Evolutionary conservation across 2,329 filamentous ascomycete species (phyloP).

Genomic region (Catunica adiposa): DNA sequence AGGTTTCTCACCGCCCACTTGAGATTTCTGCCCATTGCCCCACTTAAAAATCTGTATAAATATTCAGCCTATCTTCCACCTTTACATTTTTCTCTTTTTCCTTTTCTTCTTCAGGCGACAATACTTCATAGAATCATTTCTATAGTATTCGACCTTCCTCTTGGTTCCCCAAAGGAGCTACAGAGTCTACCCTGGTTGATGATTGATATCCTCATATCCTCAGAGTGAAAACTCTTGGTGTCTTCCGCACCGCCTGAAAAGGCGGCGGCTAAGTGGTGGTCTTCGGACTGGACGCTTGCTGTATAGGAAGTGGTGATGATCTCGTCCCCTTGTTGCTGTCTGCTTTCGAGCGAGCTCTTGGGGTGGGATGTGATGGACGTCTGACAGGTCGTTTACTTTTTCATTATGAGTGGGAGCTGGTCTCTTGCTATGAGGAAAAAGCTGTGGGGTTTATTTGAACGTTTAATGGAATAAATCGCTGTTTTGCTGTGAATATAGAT

Average conservation of each 20-base stretch:
- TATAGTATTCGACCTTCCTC: constrained; percentile 87
- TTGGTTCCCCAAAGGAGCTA: constrained; percentile 86
- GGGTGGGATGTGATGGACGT: constrained; percentile 78
- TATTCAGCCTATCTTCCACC: not conserved
- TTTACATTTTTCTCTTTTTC: not conserved
- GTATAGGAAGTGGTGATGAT: constrained; percentile 92
- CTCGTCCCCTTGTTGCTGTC: constrained; percentile 57
- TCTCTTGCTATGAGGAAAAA: constrained; percentile 36
- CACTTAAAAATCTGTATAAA: constrained; percentile 7
- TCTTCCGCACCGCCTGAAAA: constrained; percentile 45
- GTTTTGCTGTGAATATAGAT: too few relatives aligned
- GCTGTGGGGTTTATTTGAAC: not conserved
- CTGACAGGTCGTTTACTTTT: constrained; percentile 52
- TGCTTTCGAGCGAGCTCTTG: constrained; percentile 59
- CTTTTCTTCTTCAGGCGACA: constrained; percentile 15
- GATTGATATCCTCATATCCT: constrained; percentile 73
- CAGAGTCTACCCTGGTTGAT: constrained; percentile 94
- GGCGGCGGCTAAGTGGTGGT: constrained; percentile 32
- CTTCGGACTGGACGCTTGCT: constrained; percentile 22
- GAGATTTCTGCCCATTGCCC: not conserved
- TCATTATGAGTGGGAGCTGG: constrained; percentile 30
- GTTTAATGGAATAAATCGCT: too few relatives aligned
- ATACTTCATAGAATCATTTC: constrained; percentile 66
- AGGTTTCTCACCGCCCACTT: not conserved
- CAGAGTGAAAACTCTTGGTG: constrained; percentile 63